Evolutionary conservation across 345 rosid genomes (phyloP), one percentile per base, ranked within the genome.

Genomic region (Citrus mangshanensis): DNA sequence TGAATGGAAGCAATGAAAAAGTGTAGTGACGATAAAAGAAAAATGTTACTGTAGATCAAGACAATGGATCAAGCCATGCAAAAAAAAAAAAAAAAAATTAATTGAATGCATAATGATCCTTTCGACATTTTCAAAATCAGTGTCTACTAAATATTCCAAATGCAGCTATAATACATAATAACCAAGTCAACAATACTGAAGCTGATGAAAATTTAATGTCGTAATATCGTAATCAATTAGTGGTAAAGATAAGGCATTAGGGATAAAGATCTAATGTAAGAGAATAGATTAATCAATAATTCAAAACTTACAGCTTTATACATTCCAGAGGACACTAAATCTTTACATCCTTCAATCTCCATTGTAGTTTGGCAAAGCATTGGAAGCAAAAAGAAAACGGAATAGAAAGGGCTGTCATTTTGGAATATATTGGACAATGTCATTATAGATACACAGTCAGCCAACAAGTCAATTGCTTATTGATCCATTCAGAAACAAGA

Each of bases 341-440:
- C 82, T 78, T 80, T 84, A 77, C 95, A 89, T 82, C 97, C 99
- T 77, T 87, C 97, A 66, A 79, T 46, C 28, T 86, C 34, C 97
- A 89, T 88, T 67, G 98, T 91, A 62, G 89, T 86, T 86, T 96
- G 98, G 82, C 97, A 96, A 62, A 96, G 87, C 92, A 96, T 80
- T 66, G 98, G 97, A 70, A 94, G 95, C 83, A 94, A 75, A 91
- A 96, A 92, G 86, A 92, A 89, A 25, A 85, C 66, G 24, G 97
- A 86, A 81, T 84, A 79, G 77, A 92, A 94, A 18, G 97, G 93
- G 71, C 98, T 92, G 95, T 73, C 78, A 82, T 80, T 70, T 42
- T 77, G 82, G 72, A 72, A 83, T 51, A 9, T 40, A 7, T 58
- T 27, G 49, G 73, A 70, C 24, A 19, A 67, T 68, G 73, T 81